Base-by-base conservation (phyloP, 306 rosid genomes). In the Gastrolobium villosum region DNA sequence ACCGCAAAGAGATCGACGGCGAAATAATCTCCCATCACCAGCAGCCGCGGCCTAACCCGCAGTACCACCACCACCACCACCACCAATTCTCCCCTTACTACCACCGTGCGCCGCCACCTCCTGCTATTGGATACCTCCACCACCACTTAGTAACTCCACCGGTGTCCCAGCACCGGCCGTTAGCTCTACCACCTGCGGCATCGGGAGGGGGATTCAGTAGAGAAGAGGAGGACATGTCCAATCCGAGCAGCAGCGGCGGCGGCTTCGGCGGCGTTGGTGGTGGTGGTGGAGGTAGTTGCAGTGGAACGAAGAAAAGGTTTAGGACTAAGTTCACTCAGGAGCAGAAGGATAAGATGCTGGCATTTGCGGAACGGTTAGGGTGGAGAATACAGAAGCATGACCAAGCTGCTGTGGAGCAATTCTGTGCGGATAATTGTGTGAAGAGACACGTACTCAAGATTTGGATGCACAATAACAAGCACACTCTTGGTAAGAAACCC, bases 401-500 rank as follows among this genome's bases (percentile, higher is more conserved):
- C 2, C 97, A 88, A 26, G 87, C 79, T 6, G 87, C 88, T 10
- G 93, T 94, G 69, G 96, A 91, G 74, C 84, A 77, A 69, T 92
- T 94, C 77, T 90, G 93, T 52, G 74, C 50, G 0, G 94, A 90
- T 46, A 85, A 49, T 46, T 77, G 88, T 3, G 83, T 91, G 9
- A 83, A 77, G 56, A 85, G 94, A n/a, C 88, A 86, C 1, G 97
- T 94, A 1, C 86, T 91, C 37, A 94, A 94, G 93, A 96, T 91
- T 45, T 94, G 98, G 96, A 94, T 94, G 98, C 98, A 94, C 80
- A 94, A 94, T 63, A 94, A 94, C 78, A 94, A 91, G 89, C 89
- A 90, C 85, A 90, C 89, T 57, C 88, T 89, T 35, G 96, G 98
- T 79, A 94, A 90, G 94, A 91, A 91, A 86, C 90, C 94, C 92